Conservation (phyloP, 2,329 filamentous ascomycete genomes). For the Fonsecaea pedrosoi region DNA sequence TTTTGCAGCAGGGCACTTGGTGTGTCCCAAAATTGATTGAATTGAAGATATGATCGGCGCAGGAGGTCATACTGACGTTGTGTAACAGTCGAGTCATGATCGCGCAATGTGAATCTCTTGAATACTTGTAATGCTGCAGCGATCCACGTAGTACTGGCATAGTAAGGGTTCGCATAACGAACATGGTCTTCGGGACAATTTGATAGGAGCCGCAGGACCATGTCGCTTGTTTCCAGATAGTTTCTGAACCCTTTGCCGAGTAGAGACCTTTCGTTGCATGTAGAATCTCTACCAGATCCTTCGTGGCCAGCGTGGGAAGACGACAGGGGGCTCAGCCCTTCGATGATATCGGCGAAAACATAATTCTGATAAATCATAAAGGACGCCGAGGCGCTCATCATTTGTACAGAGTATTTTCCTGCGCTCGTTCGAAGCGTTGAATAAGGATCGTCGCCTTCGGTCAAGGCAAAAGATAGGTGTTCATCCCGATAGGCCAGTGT, state of each 20-base stretch:
- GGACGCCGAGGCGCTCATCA: conserved; percentile 16
- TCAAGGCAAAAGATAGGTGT: conserved; percentile 9
- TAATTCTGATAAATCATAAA: conserved; percentile 22
- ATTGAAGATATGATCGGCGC: conserved; percentile 41
- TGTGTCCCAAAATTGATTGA: conserved; percentile 42
- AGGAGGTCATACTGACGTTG: conserved; percentile 37
- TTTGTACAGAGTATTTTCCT: conserved; percentile 7
- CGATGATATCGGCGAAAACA: conserved; percentile 13
- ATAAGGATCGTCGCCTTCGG: not conserved
- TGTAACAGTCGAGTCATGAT: conserved; percentile 18
- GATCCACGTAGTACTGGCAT: conserved; percentile 46
- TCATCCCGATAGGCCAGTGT: conserved; percentile 9
- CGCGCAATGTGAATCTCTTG: conserved; percentile 17
- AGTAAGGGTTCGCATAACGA: conserved; percentile 45
- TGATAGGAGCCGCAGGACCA: conserved; percentile 42
- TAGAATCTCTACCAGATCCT: not conserved
- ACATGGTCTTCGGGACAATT: conserved; percentile 43
- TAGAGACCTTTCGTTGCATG: conserved; percentile 1
- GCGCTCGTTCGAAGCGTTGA: conserved; percentile 8
- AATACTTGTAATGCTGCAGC: conserved; percentile 43
- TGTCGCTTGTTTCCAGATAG: conserved; percentile 44
- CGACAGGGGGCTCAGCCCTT: conserved; percentile 14
- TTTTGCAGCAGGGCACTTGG: conserved; percentile 43
- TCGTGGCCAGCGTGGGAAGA: not conserved
- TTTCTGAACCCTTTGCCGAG: conserved; percentile 21